phyloP scores from a whole-genome alignment of 306 rosid species.

The Lathyrus sativus region DNA sequence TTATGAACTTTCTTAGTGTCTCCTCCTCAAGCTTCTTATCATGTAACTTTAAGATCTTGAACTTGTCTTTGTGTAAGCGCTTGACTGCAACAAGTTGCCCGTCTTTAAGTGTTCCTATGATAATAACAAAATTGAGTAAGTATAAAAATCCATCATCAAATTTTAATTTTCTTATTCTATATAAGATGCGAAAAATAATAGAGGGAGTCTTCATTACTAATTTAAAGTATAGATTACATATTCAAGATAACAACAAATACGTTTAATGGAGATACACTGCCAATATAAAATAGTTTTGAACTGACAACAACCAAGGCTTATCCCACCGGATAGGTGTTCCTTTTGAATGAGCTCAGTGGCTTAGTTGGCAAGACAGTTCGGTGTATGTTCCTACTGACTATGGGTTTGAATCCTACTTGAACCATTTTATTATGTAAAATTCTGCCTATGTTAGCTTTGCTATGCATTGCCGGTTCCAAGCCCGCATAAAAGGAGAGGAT shows the following conservation, averaged over 20 bases:
- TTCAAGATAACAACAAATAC: background rate
- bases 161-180: background rate
- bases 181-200: too few species aligned
- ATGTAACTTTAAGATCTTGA: conserved; percentile 34
- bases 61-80: conserved; percentile 35
- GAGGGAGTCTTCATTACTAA: too few species aligned
- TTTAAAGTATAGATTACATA: background rate
- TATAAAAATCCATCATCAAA: background rate
- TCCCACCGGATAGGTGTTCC: too few species aligned
- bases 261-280: background rate
- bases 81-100: conserved; percentile 41
- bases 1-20: conserved; percentile 43
- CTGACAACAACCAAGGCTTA: background rate
- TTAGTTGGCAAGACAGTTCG: too few species aligned
- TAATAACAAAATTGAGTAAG: background rate
- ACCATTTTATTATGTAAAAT: too few species aligned
- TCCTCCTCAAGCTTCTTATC: conserved; percentile 34
- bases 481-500: too few species aligned
- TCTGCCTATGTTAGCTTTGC: too few species aligned
- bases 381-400: too few species aligned
- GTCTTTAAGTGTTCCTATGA: conserved; percentile 39
- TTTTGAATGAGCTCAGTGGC: too few species aligned
- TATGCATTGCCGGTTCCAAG: too few species aligned
- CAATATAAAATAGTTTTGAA: background rate
- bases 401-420: too few species aligned